Conservation (phyloP, 2,329 filamentous ascomycete genomes). For the Pseudogymnoascus sp. region DNA sequence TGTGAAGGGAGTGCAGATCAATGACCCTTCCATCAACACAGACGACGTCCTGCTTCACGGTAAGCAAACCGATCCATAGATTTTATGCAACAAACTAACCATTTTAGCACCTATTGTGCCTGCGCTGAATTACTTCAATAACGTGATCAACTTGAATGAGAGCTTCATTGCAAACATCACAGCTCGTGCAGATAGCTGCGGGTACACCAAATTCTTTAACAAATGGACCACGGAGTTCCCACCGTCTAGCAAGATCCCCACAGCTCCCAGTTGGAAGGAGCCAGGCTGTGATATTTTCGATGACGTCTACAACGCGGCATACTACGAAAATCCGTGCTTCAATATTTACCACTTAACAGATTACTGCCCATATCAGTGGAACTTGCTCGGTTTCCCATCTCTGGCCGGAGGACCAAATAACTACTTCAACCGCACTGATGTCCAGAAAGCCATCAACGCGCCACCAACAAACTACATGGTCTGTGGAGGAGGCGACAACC, state of each 20-base stretch:
- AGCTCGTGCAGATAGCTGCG: slow-evolving; percentile 38
- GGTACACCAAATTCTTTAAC: slow-evolving; percentile 42
- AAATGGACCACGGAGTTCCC: slow-evolving; percentile 47
- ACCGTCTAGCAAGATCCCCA: slow-evolving; percentile 44
- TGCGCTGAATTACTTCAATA: slow-evolving; percentile 41
- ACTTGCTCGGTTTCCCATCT: slow-evolving; percentile 33
- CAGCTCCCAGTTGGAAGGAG: slow-evolving; percentile 13
- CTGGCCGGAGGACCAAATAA: slow-evolving; percentile 43
- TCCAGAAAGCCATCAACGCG: slow-evolving; percentile 52
- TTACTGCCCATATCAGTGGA: slow-evolving; percentile 29
- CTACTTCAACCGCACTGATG: slow-evolving; percentile 55
- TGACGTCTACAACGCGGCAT: slow-evolving; percentile 41
- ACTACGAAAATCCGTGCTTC: slow-evolving; percentile 55
- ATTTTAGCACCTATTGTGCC: slow-evolving; percentile 33
- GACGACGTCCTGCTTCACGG: slow-evolving; percentile 25
- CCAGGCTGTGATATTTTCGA: slow-evolving; percentile 21
- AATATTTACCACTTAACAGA: slow-evolving; percentile 54
- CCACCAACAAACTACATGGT: slow-evolving; percentile 42
- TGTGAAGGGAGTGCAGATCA: slow-evolving; percentile 50
- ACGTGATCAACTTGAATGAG: slow-evolving; percentile 45
- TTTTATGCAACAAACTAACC: slow-evolving; percentile 8
- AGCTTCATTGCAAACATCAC: slow-evolving; percentile 40
- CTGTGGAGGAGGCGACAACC: slow-evolving; percentile 39
- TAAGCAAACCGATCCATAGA: slow-evolving; percentile 7
- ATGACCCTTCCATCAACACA: slow-evolving; percentile 44